A percentile compares a stretch with the other conserved stretches of the same genome.
Evolutionary conservation across 176 grass and related monocot genomes (phyloP).

Genomic region (Raddia guianensis): DNA sequence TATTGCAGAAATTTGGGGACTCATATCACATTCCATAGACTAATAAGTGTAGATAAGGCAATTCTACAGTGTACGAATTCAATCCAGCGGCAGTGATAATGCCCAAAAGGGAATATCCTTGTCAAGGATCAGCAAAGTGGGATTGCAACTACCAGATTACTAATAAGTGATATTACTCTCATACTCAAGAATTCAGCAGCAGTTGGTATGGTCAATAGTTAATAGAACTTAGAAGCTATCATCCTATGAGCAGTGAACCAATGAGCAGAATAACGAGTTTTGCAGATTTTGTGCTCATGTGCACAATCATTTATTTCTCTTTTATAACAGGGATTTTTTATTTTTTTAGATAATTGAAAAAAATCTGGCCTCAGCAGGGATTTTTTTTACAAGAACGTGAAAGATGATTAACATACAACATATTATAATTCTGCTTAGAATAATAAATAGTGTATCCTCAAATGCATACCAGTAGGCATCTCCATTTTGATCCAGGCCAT

Average conservation of each 20-base stretch:
- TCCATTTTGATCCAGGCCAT: slow-evolving; percentile 99
- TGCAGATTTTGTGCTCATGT: neutral
- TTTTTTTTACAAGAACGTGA: neutral
- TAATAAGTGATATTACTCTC: slow-evolving; percentile 7
- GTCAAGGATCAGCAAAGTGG: no score
- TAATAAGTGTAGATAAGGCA: neutral
- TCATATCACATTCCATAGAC: neutral
- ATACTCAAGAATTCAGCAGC: neutral
- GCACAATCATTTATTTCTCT: neutral
- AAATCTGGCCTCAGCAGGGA: neutral
- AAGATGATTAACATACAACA: neutral
- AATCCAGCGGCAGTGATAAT: slow-evolving; percentile 12
- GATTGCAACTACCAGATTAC: no score
- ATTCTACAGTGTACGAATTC: neutral
- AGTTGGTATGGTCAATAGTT: neutral
- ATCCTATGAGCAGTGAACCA: neutral
- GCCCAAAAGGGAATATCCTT: neutral
- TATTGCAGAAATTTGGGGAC: neutral
- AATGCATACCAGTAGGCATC: slow-evolving; percentile 75
- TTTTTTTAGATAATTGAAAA: no score
- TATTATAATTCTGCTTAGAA: neutral
- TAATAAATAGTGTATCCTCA: slow-evolving; percentile 5
- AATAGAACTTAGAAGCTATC: neutral
- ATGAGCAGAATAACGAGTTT: neutral
- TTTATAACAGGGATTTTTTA: no score